Evolutionary conservation across 202 grass and related monocot species (phyloP), one percentile per base, ranked within the genome.

Genomic region (Cymbopogon flexuosus): DNA sequence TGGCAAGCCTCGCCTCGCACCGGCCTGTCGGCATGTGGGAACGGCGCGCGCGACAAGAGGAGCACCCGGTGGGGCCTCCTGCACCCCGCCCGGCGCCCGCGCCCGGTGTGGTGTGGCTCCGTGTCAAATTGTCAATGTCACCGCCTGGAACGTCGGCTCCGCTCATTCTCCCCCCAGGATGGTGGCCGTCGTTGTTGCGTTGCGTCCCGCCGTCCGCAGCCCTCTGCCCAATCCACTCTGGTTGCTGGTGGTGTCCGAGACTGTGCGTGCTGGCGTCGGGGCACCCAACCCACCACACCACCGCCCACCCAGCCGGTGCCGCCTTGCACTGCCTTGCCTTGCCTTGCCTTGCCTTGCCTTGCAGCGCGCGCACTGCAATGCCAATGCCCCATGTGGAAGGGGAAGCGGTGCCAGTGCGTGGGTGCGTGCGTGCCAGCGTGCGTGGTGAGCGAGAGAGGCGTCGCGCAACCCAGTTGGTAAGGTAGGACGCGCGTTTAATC

Each of bases 221-320:
- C 10, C 4, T 31, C 30, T 3, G 30, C 30, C 30, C 30, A 31
- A 3, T 31, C 36, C 23, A 1, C 46, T 51, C 41, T 1, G 8
- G 5, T 16, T 7, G 12, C 34, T 5, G 36, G 2, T 47, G 40
- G 5, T 19, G 49, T 42, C 10, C 41, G 10, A 4, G 10, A 4
- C 33, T 6, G 69, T 35, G 60, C 76, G 27, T 6, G 62, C 62
- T 67, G 76, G 31, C 76, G 62, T 54, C 76, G 62, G 30, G 43
- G 60, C 40, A 78, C 74, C 37, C 75, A 19, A 52, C 47, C 5
- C 41, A 42, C 4, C 43, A 12, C 45, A 47, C 47, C 51, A 54
- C 49, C 16, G 41, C 10, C 13, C 43, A 0, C 12, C 47, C 49
- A 19, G 18, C 6, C 49, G 16, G 15, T 51, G 47, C 15, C 45